Conservation (phyloP, 768 basidiomycete species). For the Tubosaeta brunneosetosa region DNA sequence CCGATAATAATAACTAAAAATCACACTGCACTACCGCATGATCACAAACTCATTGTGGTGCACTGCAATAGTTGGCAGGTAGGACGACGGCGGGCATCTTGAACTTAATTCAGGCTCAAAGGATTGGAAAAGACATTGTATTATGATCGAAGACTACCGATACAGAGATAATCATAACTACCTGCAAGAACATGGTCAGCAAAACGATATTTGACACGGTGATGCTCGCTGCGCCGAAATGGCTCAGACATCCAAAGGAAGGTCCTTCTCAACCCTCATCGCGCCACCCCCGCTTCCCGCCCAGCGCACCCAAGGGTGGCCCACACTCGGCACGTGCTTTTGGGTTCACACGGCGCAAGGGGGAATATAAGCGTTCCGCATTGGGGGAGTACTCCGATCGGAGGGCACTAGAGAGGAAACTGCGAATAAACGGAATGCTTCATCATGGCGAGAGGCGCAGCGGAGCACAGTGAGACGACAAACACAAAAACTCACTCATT, state of each 20-base stretch:
- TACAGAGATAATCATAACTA: slow-evolving; percentile 19
- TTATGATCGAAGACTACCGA: background rate
- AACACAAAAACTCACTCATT: slow-evolving; percentile 22
- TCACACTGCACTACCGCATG: too few relatives aligned
- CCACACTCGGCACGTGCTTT: slow-evolving; percentile 57
- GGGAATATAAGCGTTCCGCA: slow-evolving; percentile 67
- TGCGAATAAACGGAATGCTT: slow-evolving; percentile 75
- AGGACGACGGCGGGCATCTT: too few relatives aligned
- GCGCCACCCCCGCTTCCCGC: slow-evolving; percentile 68
- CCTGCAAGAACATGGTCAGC: slow-evolving; percentile 13
- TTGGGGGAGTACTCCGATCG: slow-evolving; percentile 66
- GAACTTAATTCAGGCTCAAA: too few relatives aligned
- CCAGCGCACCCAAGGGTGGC: slow-evolving; percentile 68
- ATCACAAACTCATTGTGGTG: too few relatives aligned
- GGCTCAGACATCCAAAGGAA: slow-evolving; percentile 90
- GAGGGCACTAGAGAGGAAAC: slow-evolving; percentile 80
- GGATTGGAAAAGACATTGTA: background rate
- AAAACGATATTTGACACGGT: background rate
- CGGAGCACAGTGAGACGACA: slow-evolving; percentile 5
- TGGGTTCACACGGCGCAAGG: slow-evolving; percentile 68
- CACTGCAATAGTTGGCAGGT: too few relatives aligned
- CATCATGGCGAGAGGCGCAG: slow-evolving; percentile 40
- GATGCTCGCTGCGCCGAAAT: slow-evolving; percentile 26
- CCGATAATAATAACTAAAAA: too few relatives aligned
- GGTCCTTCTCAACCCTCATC: slow-evolving; percentile 64